These are phyloP conservation scores for Xenoacremonium recifei DNA, from an alignment of 2,329 filamentous ascomycete species.

Conservation along the genomic window DNA sequence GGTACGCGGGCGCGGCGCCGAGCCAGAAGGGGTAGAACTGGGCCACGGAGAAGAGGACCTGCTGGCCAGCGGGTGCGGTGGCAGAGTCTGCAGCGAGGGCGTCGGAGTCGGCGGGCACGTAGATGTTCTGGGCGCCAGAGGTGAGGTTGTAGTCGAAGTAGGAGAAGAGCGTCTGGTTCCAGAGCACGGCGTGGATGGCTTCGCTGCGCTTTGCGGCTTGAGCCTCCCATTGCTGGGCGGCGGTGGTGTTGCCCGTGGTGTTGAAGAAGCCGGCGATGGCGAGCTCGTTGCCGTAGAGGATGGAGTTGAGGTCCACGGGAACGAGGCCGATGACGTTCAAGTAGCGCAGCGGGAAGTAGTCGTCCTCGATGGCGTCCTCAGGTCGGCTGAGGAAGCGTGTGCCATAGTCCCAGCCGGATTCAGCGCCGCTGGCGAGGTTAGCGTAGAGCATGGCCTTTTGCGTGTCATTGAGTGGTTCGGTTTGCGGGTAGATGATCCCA, in stretches of 20 bases:
- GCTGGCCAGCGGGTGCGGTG: slow-evolving; percentile 51
- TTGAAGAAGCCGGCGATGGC: slow-evolving; percentile 56
- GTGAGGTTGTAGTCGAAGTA: slow-evolving; percentile 72
- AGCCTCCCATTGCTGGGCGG: slow-evolving; percentile 47
- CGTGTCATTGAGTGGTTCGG: slow-evolving; percentile 47
- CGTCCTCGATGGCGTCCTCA: slow-evolving; percentile 55
- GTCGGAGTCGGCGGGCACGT: slow-evolving; percentile 48
- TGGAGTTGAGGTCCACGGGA: slow-evolving; percentile 67
- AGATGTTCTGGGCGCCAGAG: slow-evolving; percentile 53
- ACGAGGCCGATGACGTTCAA: slow-evolving; percentile 59
- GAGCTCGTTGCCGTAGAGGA: slow-evolving; percentile 64
- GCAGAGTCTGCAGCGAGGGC: slow-evolving; percentile 24
- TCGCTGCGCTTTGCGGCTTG: slow-evolving; percentile 53
- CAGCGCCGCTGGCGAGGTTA: slow-evolving; percentile 64
- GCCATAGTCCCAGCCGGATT: slow-evolving; percentile 65
- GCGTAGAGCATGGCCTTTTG: slow-evolving; percentile 55
- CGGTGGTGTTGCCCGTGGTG: slow-evolving; percentile 47
- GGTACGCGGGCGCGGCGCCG: slow-evolving; percentile 56
- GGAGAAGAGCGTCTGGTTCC: slow-evolving; percentile 60
- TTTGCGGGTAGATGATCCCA: slow-evolving; percentile 58
- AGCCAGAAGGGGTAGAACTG: slow-evolving; percentile 71
- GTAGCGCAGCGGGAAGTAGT: slow-evolving; percentile 64
- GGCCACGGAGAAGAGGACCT: slow-evolving; percentile 56
- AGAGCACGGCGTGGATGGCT: slow-evolving; percentile 63
- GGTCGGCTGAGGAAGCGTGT: slow-evolving; percentile 58